These are phyloP conservation scores for Neolentinus lepideus DNA, from an alignment of 1,284 basidiomycete genomes.

Conservation along the genomic window DNA sequence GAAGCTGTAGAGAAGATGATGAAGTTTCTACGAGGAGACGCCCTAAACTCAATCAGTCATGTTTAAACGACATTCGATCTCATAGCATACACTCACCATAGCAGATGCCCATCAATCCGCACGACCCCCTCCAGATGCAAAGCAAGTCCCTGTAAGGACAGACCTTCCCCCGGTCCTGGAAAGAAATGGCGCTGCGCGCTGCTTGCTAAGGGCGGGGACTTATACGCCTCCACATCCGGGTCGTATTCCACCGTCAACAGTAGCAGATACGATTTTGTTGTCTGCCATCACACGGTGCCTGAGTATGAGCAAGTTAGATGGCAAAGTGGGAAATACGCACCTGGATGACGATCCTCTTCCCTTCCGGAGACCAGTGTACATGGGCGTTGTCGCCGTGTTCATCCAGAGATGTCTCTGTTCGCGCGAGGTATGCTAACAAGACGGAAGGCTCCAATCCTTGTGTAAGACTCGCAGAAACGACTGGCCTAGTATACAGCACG, in stretches of 20 bases:
- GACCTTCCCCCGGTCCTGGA: slow-evolving; percentile 73
- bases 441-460: slow-evolving; percentile 58
- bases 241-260: slow-evolving; percentile 64
- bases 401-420: slow-evolving; percentile 69
- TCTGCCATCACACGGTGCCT: slow-evolving; percentile 43
- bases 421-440: slow-evolving; percentile 65
- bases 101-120: slow-evolving; percentile 66
- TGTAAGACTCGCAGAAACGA: not conserved
- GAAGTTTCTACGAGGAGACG: slow-evolving; percentile 63
- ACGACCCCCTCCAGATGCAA: slow-evolving; percentile 80
- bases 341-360: slow-evolving; percentile 70
- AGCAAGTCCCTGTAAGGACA: slow-evolving; percentile 55
- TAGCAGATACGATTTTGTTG: slow-evolving; percentile 71
- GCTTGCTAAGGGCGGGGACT: slow-evolving; percentile 41
- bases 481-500: slow-evolving; percentile 22
- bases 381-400: slow-evolving; percentile 75
- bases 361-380: slow-evolving; percentile 77
- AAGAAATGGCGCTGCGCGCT: slow-evolving; percentile 61
- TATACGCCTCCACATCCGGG: slow-evolving; percentile 48
- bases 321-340: slow-evolving; percentile 31
- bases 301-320: not conserved
- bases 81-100: slow-evolving; percentile 43
- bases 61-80: slow-evolving; percentile 12
- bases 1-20: slow-evolving; percentile 66
- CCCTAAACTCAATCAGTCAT: slow-evolving; percentile 30